Percentiles rank a stretch among this genome's conserved stretches.
Evolutionary conservation across 768 basidiomycete species (phyloP).

Genomic region (Mycena olivaceomarginata): DNA sequence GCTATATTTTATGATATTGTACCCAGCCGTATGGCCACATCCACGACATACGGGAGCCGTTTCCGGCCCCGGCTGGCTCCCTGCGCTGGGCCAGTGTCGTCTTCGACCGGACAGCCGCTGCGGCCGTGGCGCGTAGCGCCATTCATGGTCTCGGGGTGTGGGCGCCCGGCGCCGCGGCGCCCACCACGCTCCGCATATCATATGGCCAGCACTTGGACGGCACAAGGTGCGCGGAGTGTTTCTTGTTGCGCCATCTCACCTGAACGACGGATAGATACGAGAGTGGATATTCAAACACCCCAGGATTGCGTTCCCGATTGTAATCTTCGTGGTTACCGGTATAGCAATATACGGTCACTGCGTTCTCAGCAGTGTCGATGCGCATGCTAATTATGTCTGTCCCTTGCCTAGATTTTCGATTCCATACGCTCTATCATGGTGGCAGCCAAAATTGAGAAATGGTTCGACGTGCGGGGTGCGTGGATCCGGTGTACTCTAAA

Average conservation of each 20-base stretch:
- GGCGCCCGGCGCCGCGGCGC: conserved; percentile 33
- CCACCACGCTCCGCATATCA: conserved; percentile 39
- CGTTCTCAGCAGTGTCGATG: conserved; percentile 47
- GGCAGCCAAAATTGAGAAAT: conserved; percentile 86
- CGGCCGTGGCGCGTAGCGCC: conserved; percentile 89
- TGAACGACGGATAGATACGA: conserved; percentile 59
- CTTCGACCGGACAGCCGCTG: conserved; percentile 79
- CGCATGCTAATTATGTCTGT: background rate
- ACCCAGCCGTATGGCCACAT: conserved; percentile 90
- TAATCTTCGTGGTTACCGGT: conserved; percentile 93
- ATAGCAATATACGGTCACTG: conserved; percentile 87
- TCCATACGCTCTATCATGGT: conserved; percentile 92
- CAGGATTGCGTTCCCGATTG: conserved; percentile 84
- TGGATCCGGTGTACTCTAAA: background rate
- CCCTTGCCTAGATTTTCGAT: conserved; percentile 84
- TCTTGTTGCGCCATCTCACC: conserved; percentile 49
- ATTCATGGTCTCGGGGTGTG: conserved; percentile 75
- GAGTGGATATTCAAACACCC: conserved; percentile 94
- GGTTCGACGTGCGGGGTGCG: conserved; percentile 88
- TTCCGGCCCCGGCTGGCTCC: conserved; percentile 77
- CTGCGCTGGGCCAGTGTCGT: conserved; percentile 79
- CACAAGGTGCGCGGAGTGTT: conserved; percentile 63
- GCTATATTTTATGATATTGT: background rate
- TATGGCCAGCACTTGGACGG: conserved; percentile 30
- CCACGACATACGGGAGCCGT: conserved; percentile 75